These are phyloP conservation scores for Aspergillus tanneri DNA, from an alignment of 2,329 filamentous ascomycete species.

Conservation along the genomic window DNA sequence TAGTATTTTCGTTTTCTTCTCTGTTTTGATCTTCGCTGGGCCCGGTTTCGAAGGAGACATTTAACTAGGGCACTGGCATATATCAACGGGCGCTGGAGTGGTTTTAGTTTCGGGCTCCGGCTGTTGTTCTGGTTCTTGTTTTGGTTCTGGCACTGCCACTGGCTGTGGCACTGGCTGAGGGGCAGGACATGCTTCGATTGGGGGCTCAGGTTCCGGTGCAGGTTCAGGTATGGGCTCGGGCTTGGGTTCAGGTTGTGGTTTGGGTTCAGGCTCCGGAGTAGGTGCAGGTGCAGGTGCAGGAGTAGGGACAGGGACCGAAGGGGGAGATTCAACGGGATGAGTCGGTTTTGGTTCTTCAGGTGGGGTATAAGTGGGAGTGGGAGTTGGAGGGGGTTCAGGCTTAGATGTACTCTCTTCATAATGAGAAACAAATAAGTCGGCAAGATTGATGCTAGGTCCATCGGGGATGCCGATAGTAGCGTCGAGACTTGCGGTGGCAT, in stretches of 20 bases:
- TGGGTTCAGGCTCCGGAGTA: neutral
- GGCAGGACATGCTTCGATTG: neutral
- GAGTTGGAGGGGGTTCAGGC: slow-evolving; percentile 13
- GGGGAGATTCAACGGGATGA: slow-evolving; percentile 3
- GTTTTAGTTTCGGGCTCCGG: neutral
- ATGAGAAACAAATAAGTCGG: slow-evolving; percentile 18
- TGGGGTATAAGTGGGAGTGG: neutral
- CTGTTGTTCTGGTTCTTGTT: neutral
- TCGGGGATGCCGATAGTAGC: slow-evolving; percentile 23
- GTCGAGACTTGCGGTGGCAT: slow-evolving; percentile 1
- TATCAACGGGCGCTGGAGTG: slow-evolving; percentile 6
- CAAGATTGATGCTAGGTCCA: slow-evolving; percentile 25
- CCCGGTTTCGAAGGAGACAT: neutral
- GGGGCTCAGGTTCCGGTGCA: neutral
- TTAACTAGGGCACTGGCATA: slow-evolving; percentile 8
- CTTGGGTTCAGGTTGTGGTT: slow-evolving; percentile 2
- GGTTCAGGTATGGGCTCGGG: slow-evolving; percentile 8
- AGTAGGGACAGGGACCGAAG: slow-evolving; percentile 2
- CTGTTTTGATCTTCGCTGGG: too few species aligned
- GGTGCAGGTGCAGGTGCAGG: neutral
- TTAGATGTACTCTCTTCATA: slow-evolving; percentile 17
- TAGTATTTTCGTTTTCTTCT: too few species aligned
- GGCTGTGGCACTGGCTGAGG: slow-evolving; percentile 9
- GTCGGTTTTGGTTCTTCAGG: neutral
- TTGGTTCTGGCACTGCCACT: slow-evolving; percentile 7